Evolutionary conservation across 1,139 yeast genomes (phyloP), one percentile per base, ranked within the genome.

Genomic region (Pichia sp.): DNA sequence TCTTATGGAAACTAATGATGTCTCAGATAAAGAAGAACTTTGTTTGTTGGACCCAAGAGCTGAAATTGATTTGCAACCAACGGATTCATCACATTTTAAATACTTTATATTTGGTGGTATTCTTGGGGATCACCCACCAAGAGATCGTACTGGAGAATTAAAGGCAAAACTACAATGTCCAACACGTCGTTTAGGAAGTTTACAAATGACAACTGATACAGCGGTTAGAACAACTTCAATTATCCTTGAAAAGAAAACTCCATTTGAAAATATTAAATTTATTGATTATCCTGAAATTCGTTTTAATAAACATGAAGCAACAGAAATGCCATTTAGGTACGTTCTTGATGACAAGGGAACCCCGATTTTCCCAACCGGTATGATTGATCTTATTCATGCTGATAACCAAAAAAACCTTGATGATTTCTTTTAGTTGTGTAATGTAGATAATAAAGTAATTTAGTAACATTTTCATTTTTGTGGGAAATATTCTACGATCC

Each of bases 181-280:
- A 2, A 96, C 97, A 16, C 83, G 93, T 69, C 78, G 96, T 66
- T 74, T 93, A 53, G 98, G 96, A 1, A 79, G 75, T 51, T 79
- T 87, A 60, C 99, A 93, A 66, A 91, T 93, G 98, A 89, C 98
- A 29, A 93, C 99, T 0, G 99, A 93, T 64, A 91, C 98, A 3
- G 98, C 98, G 1, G 86, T 93, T 39, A 79, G 99, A 69, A 88
- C 95, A 31, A 88, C 97, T 0, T 90, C 87, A 63, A 67, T 78
- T 49, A 91, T 93, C 33, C 74, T 87, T 18, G 81, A 83, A 55
- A 45, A 49, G 29, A 76, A 78, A 48, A 71, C 67, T 14, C 64
- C 67, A 28, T 85, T 93, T 60, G 86, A 85, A 54, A 79, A 86
- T 47, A 88, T 93, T 55, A 78, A 80, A 53, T 91, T 88, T 67